Percentiles rank a stretch among this genome's conserved stretches.
phyloP scores from a whole-genome alignment of 2,329 filamentous ascomycete species.

The Incumbomyces lentus region DNA sequence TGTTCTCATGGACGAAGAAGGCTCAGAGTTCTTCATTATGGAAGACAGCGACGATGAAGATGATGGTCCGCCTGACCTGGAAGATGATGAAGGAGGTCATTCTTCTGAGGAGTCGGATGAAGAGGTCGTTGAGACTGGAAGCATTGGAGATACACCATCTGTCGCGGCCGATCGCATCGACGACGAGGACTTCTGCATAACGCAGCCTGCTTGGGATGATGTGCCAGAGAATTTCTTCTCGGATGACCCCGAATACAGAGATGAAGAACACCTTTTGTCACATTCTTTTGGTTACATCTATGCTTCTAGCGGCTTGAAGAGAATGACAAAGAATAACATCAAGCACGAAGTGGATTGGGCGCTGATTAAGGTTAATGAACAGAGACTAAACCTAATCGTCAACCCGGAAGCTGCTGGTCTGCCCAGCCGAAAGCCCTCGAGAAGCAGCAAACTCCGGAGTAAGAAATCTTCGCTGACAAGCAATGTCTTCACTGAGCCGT shows the following conservation, averaged over 20 bases:
- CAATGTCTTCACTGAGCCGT: conserved; percentile 1
- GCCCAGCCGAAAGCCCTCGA: conserved; percentile 21
- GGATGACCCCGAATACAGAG: conserved; percentile 57
- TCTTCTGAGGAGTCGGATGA: conserved; percentile 33
- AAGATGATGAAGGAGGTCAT: conserved; percentile 33
- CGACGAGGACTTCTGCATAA: conserved; percentile 65
- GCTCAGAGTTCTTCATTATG: conserved; percentile 36
- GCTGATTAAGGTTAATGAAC: conserved; percentile 66
- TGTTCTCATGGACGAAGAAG: conserved; percentile 27
- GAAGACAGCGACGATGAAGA: conserved; percentile 35
- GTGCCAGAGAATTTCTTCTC: conserved; percentile 76
- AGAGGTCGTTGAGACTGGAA: conserved; percentile 37
- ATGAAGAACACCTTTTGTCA: conserved; percentile 71
- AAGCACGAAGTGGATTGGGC: conserved; percentile 95
- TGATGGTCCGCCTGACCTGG: conserved; percentile 43
- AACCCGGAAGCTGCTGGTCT: conserved; percentile 27
- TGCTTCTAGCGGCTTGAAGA: conserved; percentile 78
- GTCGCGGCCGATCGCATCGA: conserved; percentile 58
- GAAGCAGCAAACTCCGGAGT: conserved; percentile 24
- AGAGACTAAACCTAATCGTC: conserved; percentile 54
- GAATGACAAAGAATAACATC: conserved; percentile 59
- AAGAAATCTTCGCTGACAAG: background rate
- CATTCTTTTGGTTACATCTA: conserved; percentile 75
- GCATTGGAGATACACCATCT: conserved; percentile 55
- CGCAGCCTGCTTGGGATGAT: conserved; percentile 84